Percentiles rank a stretch among this genome's conserved stretches.
Evolutionary conservation across 257 asterid species (phyloP).

Genomic region (Osmanthus fragrans): DNA sequence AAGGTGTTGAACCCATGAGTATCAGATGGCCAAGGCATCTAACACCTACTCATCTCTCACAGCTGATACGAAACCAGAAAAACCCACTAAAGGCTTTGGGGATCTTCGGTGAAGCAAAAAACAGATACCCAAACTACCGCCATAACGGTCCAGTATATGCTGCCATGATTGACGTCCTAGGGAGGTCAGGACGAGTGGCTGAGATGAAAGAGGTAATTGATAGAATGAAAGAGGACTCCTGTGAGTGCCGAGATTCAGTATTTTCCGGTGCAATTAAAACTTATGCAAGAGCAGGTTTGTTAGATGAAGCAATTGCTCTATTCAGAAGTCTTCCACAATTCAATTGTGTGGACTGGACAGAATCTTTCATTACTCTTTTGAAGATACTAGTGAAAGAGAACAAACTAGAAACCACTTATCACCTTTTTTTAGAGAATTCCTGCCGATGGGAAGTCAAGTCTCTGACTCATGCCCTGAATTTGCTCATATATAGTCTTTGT

Average conservation of each 20-base stretch:
- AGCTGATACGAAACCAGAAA: slow-evolving; percentile 64
- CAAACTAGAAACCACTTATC: slow-evolving; percentile 52
- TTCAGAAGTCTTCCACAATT: slow-evolving; percentile 66
- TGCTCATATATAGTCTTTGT: slow-evolving; percentile 70
- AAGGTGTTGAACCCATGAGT: slow-evolving; percentile 42
- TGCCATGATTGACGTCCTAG: slow-evolving; percentile 67
- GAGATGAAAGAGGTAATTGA: slow-evolving; percentile 72
- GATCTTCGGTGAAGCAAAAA: slow-evolving; percentile 64
- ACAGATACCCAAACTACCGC: slow-evolving; percentile 61
- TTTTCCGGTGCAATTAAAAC: slow-evolving; percentile 60
- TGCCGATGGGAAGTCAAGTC: slow-evolving; percentile 83
- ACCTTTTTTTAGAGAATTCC: slow-evolving; percentile 63
- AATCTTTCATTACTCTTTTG: slow-evolving; percentile 68
- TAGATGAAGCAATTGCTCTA: slow-evolving; percentile 72
- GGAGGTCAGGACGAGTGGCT: slow-evolving; percentile 54
- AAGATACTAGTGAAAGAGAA: slow-evolving; percentile 74
- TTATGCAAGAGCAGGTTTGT: slow-evolving; percentile 55
- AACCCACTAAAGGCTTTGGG: slow-evolving; percentile 79
- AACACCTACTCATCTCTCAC: slow-evolving; percentile 71
- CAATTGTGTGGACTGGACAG: slow-evolving; percentile 76
- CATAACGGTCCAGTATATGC: slow-evolving; percentile 81
- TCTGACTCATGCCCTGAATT: slow-evolving; percentile 57
- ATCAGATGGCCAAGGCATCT: slow-evolving; percentile 86
- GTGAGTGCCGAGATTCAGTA: slow-evolving; percentile 68
- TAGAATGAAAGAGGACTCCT: slow-evolving; percentile 77